Base-by-base conservation (phyloP, 345 rosid species). In the Populus euphratica region DNA sequence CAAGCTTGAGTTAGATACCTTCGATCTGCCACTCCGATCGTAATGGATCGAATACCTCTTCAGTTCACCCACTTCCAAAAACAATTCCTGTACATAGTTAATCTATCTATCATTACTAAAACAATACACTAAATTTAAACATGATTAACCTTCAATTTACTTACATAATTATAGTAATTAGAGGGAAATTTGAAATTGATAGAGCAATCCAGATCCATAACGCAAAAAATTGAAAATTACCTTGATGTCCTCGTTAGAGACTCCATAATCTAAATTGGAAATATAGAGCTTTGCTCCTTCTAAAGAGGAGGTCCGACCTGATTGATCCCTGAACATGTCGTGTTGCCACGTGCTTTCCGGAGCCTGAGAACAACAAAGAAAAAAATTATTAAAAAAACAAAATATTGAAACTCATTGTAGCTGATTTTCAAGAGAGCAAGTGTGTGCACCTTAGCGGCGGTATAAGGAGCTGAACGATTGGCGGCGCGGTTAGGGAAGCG, bases 261-360 rank as follows among this genome's bases (percentile, higher is more conserved):
- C 99, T 0, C 99, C 99, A 70, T 91, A 96, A 27, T 96, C 96
- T 74, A 96, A 81, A 86, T 95, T 95, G 2, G 98, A 96, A 6
- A 93, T 84, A 80, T 91, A 93, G 49, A 96, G 97, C 93, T 96
- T 96, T 43, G 98, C 92, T 62, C 99, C 99, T 85, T 92, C 98
- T 36, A 96, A 86, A 35, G 88, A 88, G 2, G 94, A 79, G 31
- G 89, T 81, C 61, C 93, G 90, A 72, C 83, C 93, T 2, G 85
- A 83, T 76, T 85, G 88, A 76, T 81, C 92, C 74, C 88, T 35
- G 73, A 80, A 96, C 98, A 96, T 87, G 79, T 93, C 98, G 81
- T 92, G 96, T 86, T 85, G 90, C 99, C 99, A 96, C 31, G 92
- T 79, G 35, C 92, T 77, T 76, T 93, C 98, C 86, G 95, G 98